Base-by-base conservation (phyloP, 2,329 filamentous ascomycete genomes). In the Mycocentrospora acerina region DNA sequence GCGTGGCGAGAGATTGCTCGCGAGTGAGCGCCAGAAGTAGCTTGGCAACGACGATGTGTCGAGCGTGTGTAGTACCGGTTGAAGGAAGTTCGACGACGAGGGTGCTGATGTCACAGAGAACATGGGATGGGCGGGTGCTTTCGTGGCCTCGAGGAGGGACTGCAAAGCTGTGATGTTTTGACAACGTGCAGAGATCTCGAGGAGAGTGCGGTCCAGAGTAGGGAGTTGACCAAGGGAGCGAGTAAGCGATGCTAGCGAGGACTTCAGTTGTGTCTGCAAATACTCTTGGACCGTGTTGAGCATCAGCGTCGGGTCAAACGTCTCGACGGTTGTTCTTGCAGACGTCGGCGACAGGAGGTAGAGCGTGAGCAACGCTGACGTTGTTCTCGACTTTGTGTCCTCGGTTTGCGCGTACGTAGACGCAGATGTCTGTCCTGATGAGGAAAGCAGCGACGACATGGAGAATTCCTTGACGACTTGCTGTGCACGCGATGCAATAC, bases 21-120 rank as follows among this genome's bases (percentile, higher is more conserved):
- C 93, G 57, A 97, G 79, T 7, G 86, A 87, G 36, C 93, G 80
- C 90, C 93, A 98, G 71, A 95, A 98, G 65, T 91, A 95, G 1
- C 87, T 91, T 1, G 89, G 82, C 12, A 98, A 73, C 2, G 88
- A 93, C 0, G 87, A 82, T 0, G 90, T 95, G 67, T 97, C 93
- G 7, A 98, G 79, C n/a, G 84, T 76, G 9, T 79, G 72, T 7
- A 95, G 78, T 0, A 95, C 72, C 0, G 84, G 84, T 40, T 85
- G 79, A 0, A 96, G 75, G 28, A 96, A 77, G 40, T 80, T 80
- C 4, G 40, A 12, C 2, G 27, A 15, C 4, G 26, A 18, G 6
- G 15, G n/a, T n/a, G n/a, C 7, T 9, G 32, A 7, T 2, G 28
- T 60, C 56, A 31, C 17, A 8, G 34, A 2, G 13, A 91, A 63